These are phyloP conservation scores for Raffaelea ambrosiae DNA, from an alignment of 2,329 filamentous ascomycete genomes.

Conservation along the genomic window DNA sequence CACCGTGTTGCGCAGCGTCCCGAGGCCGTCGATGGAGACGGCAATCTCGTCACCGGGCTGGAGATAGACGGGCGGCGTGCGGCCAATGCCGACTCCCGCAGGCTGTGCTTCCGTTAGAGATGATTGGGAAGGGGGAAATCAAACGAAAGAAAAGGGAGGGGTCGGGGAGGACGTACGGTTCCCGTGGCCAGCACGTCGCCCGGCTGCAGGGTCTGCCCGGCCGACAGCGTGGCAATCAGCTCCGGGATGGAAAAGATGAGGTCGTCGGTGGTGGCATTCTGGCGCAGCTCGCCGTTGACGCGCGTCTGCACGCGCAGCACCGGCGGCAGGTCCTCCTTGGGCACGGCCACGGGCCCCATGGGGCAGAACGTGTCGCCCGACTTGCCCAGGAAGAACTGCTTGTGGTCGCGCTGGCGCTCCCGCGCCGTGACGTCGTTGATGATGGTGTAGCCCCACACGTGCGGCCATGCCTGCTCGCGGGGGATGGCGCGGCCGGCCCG, in stretches of 20 bases:
- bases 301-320: slow-evolving; percentile 31
- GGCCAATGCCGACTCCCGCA: slow-evolving; percentile 38
- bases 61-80: slow-evolving; percentile 30
- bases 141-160: background rate
- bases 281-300: slow-evolving; percentile 37
- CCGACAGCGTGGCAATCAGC: slow-evolving; percentile 31
- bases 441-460: slow-evolving; percentile 50
- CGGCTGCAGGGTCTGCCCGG: slow-evolving; percentile 31
- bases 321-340: slow-evolving; percentile 31
- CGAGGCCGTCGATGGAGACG: slow-evolving; percentile 31
- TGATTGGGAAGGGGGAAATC: background rate
- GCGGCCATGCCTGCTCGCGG: slow-evolving; percentile 34
- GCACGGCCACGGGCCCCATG: slow-evolving; percentile 34
- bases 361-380: slow-evolving; percentile 47
- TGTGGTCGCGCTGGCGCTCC: slow-evolving; percentile 44
- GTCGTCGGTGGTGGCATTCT: slow-evolving; percentile 32
- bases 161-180: slow-evolving; percentile 18
- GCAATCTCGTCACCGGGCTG: slow-evolving; percentile 31
- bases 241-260: slow-evolving; percentile 36
- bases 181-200: slow-evolving; percentile 38
- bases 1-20: slow-evolving; percentile 31
- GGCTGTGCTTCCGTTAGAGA: slow-evolving; percentile 12
- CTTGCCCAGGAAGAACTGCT: slow-evolving; percentile 53
- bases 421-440: slow-evolving; percentile 45
- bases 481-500: slow-evolving; percentile 34